Conservation (phyloP, 805 yeast genomes). For the Cephaloascus fragrans region DNA sequence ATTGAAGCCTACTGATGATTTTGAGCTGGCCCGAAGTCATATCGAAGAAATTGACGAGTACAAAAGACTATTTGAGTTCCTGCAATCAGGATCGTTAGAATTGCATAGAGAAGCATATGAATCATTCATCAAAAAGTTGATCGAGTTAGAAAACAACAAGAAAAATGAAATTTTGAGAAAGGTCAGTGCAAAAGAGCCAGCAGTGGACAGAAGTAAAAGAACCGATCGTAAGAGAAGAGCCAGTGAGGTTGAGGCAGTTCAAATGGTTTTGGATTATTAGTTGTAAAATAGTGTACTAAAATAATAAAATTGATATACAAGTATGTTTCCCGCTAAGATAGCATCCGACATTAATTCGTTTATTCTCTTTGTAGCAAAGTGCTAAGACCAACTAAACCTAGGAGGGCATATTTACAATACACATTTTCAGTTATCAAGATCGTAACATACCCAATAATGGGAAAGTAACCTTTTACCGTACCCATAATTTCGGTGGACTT, state of each 20-base stretch:
- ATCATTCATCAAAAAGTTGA: conserved; percentile 15
- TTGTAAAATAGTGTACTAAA: too few species aligned
- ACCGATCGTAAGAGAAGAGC: conserved; percentile 8
- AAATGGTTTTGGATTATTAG: not conserved
- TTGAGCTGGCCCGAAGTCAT: conserved; percentile 22
- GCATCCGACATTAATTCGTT: too few species aligned
- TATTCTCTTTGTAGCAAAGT: conserved; percentile 54
- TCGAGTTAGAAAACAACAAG: conserved; percentile 6
- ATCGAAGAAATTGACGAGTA: conserved; percentile 20
- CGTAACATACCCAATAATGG: conserved; percentile 83
- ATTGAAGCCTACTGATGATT: conserved; percentile 13
- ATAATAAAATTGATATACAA: too few species aligned
- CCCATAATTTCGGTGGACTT: conserved; percentile 77
- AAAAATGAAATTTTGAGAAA: conserved; percentile 8
- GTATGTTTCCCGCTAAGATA: too few species aligned
- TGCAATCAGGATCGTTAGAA: conserved; percentile 8
- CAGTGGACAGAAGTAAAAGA: conserved; percentile 8
- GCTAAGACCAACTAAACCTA: conserved; percentile 66
- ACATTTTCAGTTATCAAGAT: conserved; percentile 83
- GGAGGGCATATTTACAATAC: conserved; percentile 68
- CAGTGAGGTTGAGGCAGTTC: conserved; percentile 1
- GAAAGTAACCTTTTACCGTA: conserved; percentile 86
- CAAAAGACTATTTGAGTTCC: conserved; percentile 19
- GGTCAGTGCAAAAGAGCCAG: conserved; percentile 6
- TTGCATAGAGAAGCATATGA: conserved; percentile 17